phyloP scores from a whole-genome alignment of 257 asterid genomes.

The Solanum boliviense region DNA sequence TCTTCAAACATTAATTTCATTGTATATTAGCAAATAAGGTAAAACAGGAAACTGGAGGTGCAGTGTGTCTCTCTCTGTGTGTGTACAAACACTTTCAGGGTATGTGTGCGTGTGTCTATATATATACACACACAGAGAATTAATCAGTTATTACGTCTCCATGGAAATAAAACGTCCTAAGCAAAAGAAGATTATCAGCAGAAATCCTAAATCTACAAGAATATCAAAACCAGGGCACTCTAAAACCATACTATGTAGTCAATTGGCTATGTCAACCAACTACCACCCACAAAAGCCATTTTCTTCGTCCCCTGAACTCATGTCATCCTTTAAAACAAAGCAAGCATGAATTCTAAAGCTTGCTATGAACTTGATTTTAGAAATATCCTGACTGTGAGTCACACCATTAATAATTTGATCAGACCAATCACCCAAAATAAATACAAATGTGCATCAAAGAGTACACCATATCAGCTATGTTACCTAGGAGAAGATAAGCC shows the following conservation, averaged over 20 bases:
- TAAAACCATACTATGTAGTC: not conserved
- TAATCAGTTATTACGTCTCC: not conserved
- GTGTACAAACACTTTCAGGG: not conserved
- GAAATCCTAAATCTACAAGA: not conserved
- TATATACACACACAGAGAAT: not conserved
- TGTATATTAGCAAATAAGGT: not conserved
- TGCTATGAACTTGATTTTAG: not conserved
- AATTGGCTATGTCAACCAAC: not conserved
- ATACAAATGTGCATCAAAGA: not conserved
- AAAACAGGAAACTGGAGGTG: not conserved
- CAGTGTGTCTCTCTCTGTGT: not conserved
- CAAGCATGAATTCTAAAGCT: not conserved
- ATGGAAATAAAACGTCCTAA: not conserved
- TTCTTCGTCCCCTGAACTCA: not conserved
- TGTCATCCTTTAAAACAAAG: not conserved
- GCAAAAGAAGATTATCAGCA: not conserved
- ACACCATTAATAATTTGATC: not conserved
- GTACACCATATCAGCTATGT: not conserved
- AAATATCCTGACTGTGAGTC: not conserved
- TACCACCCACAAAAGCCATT: not conserved
- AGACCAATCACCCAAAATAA: not conserved
- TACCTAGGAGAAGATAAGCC: not conserved
- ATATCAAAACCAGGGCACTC: not conserved
- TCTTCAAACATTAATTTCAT: not conserved
- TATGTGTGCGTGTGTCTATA: not conserved